Evolutionary conservation across 2,329 filamentous ascomycete species (phyloP).

Genomic region (Madurella mycetomatis): DNA sequence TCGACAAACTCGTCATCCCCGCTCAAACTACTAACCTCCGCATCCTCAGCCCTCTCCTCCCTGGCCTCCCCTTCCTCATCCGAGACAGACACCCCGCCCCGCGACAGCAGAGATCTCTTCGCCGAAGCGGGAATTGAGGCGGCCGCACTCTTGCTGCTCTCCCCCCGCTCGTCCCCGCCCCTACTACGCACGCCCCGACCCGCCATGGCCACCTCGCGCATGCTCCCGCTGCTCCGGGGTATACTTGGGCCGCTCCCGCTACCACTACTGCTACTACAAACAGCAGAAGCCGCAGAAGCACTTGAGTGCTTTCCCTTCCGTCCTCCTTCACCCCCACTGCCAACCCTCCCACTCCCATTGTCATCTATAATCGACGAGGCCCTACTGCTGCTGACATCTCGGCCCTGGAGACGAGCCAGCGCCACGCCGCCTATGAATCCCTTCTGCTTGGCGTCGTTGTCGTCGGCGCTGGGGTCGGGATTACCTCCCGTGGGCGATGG

Average conservation of each 20-base stretch:
- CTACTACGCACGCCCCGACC: constrained; percentile 5
- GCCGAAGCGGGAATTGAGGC: too few species aligned
- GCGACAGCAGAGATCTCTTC: not conserved
- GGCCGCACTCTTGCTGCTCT: constrained; percentile 4
- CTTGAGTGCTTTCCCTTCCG: not conserved
- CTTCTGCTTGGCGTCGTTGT: not conserved
- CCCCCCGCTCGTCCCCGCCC: constrained; percentile 15
- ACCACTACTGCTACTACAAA: not conserved
- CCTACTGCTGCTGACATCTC: constrained; percentile 4
- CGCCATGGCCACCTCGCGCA: constrained; percentile 34
- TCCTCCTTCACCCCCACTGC: not conserved
- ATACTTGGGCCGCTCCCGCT: not conserved
- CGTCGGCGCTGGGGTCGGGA: not conserved
- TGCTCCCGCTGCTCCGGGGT: constrained; percentile 16
- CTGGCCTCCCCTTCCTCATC: not conserved
- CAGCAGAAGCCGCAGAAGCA: too few species aligned
- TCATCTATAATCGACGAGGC: too few species aligned
- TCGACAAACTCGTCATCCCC: constrained; percentile 20
- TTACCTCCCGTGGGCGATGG: constrained; percentile 21
- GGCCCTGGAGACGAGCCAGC: constrained; percentile 23
- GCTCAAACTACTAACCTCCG: not conserved
- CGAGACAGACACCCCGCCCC: constrained; percentile 6
- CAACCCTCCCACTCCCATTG: too few species aligned
- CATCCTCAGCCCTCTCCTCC: too few species aligned
- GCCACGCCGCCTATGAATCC: constrained; percentile 42